phyloP scores from a whole-genome alignment of 106 monocot species.

The Allium sativum region DNA sequence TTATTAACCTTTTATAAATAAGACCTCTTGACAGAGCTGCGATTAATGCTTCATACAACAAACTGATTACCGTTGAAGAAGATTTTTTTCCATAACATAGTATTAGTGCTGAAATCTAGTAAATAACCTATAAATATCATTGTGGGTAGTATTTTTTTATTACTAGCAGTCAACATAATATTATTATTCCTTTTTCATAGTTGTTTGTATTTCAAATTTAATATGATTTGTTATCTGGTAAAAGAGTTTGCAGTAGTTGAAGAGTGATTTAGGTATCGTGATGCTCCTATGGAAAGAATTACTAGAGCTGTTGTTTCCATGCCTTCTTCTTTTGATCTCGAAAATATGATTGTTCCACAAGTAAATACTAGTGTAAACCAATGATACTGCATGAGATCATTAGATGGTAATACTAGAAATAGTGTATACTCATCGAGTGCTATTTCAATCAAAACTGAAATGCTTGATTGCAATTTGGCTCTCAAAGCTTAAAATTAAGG shows the following conservation, averaged over 20 bases:
- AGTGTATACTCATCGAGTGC: too few relatives aligned
- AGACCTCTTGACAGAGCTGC: slow-evolving; percentile 83
- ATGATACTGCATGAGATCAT: too few relatives aligned
- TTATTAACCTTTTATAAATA: slow-evolving; percentile 88
- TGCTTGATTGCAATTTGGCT: too few relatives aligned
- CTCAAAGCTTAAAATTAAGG: too few relatives aligned
- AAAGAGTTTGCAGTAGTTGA: slow-evolving; percentile 65
- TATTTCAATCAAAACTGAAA: too few relatives aligned
- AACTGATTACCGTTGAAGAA: slow-evolving; percentile 87
- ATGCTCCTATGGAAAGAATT: slow-evolving; percentile 90
- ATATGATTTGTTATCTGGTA: background rate
- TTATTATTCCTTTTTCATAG: background rate
- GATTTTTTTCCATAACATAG: slow-evolving; percentile 93
- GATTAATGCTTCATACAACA: slow-evolving; percentile 78
- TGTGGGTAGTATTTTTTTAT: background rate
- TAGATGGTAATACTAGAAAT: too few relatives aligned
- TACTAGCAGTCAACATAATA: background rate
- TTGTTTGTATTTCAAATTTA: background rate
- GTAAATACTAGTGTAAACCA: slow-evolving; percentile 11
- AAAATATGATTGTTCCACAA: slow-evolving; percentile 90
- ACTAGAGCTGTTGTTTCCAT: slow-evolving; percentile 90
- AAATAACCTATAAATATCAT: slow-evolving; percentile 3
- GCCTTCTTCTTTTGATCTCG: slow-evolving; percentile 89
- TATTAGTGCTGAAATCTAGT: slow-evolving; percentile 87
- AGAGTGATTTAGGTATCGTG: slow-evolving; percentile 88